These are phyloP conservation scores for Fusarium mundagurra DNA, from an alignment of 2,329 filamentous ascomycete genomes.

Conservation along the genomic window DNA sequence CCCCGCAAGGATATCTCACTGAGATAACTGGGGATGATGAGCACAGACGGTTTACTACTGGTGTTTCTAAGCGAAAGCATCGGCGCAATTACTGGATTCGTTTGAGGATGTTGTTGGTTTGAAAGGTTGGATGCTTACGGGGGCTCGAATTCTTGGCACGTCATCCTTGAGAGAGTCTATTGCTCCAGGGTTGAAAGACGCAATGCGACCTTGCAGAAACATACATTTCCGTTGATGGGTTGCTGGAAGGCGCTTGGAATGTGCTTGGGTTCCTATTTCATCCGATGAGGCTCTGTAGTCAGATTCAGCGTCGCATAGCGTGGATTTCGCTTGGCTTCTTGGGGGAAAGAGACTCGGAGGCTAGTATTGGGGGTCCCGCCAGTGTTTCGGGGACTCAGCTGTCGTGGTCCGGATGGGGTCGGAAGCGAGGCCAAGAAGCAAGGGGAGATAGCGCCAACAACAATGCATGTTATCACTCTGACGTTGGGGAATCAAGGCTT, in stretches of 20 bases:
- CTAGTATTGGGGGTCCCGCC: background rate
- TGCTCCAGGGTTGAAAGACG: background rate
- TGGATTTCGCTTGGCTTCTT: background rate
- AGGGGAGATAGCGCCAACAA: background rate
- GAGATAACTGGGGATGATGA: slow-evolving; percentile 6
- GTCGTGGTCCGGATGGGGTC: background rate
- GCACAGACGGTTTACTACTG: background rate
- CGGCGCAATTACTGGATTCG: background rate
- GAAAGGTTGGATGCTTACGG: background rate
- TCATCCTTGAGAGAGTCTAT: background rate
- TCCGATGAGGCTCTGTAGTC: background rate
- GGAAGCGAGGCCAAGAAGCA: background rate
- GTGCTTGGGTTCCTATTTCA: background rate
- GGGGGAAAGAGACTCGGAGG: background rate
- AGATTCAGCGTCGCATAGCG: background rate
- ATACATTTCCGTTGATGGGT: background rate
- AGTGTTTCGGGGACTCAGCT: background rate
- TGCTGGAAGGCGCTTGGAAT: background rate
- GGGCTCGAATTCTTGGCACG: background rate
- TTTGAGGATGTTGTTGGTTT: background rate
- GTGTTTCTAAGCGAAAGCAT: background rate
- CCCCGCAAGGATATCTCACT: background rate
- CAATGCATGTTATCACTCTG: background rate
- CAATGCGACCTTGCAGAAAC: background rate
- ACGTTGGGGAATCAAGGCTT: background rate